phyloP scores from a whole-genome alignment of 257 asterid genomes.

The Thymus quinquecostatus region DNA sequence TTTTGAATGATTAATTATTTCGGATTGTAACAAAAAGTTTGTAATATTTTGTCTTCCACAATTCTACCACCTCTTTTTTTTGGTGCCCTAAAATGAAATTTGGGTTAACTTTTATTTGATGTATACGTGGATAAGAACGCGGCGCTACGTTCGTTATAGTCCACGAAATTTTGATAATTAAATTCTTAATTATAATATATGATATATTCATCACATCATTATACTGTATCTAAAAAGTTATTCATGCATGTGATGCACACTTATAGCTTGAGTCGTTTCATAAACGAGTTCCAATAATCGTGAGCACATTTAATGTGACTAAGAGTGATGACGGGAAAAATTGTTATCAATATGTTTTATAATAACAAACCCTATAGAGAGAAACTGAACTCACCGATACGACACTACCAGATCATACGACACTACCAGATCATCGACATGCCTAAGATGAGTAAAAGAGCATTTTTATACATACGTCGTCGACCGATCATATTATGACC shows the following conservation, averaged over 20 bases:
- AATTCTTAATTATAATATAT: not conserved
- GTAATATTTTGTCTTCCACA: not conserved
- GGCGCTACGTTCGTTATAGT: not conserved
- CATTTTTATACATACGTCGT: too few relatives aligned
- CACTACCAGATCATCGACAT: too few relatives aligned
- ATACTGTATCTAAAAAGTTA: not conserved
- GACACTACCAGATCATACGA: too few relatives aligned
- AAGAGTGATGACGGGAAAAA: too few relatives aligned
- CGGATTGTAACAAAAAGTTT: slow-evolving; percentile 31
- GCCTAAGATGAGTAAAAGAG: too few relatives aligned
- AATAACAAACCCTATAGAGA: too few relatives aligned
- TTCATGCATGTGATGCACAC: not conserved
- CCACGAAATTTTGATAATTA: slow-evolving; percentile 8
- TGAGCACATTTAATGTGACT: too few relatives aligned
- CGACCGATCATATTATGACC: too few relatives aligned
- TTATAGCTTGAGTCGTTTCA: too few relatives aligned
- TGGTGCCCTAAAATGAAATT: slow-evolving; percentile 6
- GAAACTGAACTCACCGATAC: too few relatives aligned
- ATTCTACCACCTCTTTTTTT: not conserved
- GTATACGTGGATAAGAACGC: slow-evolving; percentile 24
- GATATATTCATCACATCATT: not conserved
- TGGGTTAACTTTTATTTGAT: slow-evolving; percentile 26
- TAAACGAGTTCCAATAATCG: too few relatives aligned
- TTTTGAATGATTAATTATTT: not conserved
- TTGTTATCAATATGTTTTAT: too few relatives aligned